Conservation (phyloP, 805 yeast genomes). For the Starmera caribaea region DNA sequence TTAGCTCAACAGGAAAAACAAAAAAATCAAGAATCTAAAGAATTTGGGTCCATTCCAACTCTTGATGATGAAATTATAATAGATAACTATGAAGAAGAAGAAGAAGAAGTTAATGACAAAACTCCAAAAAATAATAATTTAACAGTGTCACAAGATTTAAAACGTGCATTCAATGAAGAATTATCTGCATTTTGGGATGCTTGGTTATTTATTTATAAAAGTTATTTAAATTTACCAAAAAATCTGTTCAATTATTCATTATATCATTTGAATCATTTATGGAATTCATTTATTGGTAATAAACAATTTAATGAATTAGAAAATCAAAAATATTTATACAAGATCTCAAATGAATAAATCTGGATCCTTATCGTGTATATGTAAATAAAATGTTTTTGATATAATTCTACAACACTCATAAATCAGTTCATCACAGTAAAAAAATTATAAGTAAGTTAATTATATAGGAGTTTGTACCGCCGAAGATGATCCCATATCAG, state of each 20-base stretch:
- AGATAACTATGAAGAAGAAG: background rate
- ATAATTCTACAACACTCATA: background rate
- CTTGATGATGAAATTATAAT: background rate
- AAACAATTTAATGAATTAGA: conserved; percentile 13
- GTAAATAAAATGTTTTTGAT: background rate
- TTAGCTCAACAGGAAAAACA: conserved; percentile 6
- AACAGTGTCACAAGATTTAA: conserved; percentile 6
- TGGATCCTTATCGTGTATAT: no score
- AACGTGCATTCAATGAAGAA: conserved; percentile 42
- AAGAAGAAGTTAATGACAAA: conserved; percentile 1
- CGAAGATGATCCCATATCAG: no score
- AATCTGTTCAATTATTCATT: conserved; percentile 43
- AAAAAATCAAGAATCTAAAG: conserved; percentile 5
- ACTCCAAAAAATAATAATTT: conserved; percentile 4
- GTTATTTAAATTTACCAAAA: conserved; percentile 65
- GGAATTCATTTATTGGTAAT: conserved; percentile 74
- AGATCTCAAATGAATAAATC: conserved; percentile 3
- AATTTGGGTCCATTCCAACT: background rate
- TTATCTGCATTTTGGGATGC: conserved; percentile 47
- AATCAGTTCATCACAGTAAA: background rate
- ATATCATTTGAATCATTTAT: conserved; percentile 41
- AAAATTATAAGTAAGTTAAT: background rate
- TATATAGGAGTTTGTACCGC: background rate
- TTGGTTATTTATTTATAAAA: conserved; percentile 47
- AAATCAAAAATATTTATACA: conserved; percentile 12